Evolutionary conservation across 2,329 filamentous ascomycete species (phyloP).

Genomic region (Thyridium curvatum): DNA sequence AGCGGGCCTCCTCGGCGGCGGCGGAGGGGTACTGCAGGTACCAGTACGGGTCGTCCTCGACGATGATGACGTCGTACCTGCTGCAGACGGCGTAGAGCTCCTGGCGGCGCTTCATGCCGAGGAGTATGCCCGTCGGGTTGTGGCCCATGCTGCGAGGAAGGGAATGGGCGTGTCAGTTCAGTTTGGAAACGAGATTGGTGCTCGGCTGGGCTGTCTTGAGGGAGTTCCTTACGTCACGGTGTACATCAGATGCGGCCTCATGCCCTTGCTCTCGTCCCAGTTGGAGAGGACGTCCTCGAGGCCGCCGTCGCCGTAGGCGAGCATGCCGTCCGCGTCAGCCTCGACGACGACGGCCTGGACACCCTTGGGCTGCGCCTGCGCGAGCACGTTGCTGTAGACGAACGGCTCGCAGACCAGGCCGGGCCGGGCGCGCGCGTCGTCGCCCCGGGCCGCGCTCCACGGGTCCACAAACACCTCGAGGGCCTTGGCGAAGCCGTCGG

Average conservation of each 20-base stretch:
- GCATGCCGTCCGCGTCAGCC: conserved; percentile 76
- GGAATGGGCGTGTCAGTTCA: too few relatives aligned
- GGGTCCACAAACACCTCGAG: conserved; percentile 70
- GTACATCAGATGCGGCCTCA: conserved; percentile 78
- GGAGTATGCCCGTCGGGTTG: conserved; percentile 72
- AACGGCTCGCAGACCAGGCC: conserved; percentile 75
- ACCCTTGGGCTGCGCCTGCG: conserved; percentile 59
- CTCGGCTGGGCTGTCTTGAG: too few relatives aligned
- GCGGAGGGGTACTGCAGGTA: conserved; percentile 84
- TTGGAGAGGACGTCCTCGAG: conserved; percentile 72
- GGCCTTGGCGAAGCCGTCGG: conserved; percentile 77
- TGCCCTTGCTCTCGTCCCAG: conserved; percentile 72
- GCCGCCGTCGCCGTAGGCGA: conserved; percentile 64
- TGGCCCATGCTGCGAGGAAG: conserved; percentile 66
- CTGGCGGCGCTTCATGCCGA: conserved; percentile 66
- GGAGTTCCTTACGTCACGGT: conserved; percentile 80
- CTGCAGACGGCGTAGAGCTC: conserved; percentile 76
- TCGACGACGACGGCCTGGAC: conserved; percentile 68
- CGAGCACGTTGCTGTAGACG: conserved; percentile 71
- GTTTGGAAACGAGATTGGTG: background rate
- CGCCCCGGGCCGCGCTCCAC: conserved; percentile 59
- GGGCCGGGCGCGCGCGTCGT: conserved; percentile 64
- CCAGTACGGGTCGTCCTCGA: conserved; percentile 96
- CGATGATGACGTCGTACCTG: conserved; percentile 81
- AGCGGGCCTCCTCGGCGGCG: conserved; percentile 41